Base-by-base conservation (phyloP, 2,329 filamentous ascomycete species). In the Septoria linicola region DNA sequence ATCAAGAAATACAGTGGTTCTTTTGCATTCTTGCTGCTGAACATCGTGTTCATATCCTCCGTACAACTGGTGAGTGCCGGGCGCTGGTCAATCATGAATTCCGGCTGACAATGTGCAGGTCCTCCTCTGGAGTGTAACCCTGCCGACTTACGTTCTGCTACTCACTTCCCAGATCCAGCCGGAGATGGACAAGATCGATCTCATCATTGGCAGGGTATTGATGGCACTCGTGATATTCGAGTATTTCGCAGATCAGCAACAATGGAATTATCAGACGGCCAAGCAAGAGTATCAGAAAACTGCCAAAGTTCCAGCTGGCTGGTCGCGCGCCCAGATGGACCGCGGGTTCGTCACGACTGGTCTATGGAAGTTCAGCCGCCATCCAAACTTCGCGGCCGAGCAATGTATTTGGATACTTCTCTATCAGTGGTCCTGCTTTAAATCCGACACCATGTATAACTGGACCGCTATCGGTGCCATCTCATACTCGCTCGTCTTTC, bases 311-410 rank as follows among this genome's bases (percentile, higher is more conserved):
- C 82, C 88, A 0, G 69, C 72, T 4, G 70, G 70, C 21, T 76
- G 70, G 67, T 73, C 74, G 0, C 82, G 85, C 59, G 82, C 82
- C 54, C 89, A 96, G 47, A 80, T 99, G 20, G 89, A 96, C 58
- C 87, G 92, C 31, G 93, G 93, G 35, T 99, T 99, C 72, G 79
- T 88, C 58, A 86, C 88, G 7, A 82, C 79, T 3, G 93, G 93
- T 0, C 76, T 99, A 6, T 99, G 88, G 85, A 85, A 84, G 0
- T 90, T 85, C 75, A 92, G 87, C 61, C 81, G 93, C 39, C 95
- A 99, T 69, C 93, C 93, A 41, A 99, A 99, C 70, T 99, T 97
- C 66, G 83, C 88, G 4, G 89, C 88, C 4, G 93, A 99, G 72
- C 93, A 97, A 72, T 77, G 83, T 23, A 83, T 97, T 63, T 99